A percentile compares a stretch with the other conserved stretches of the same genome.
Conservation (phyloP, 352 stramenopile genomes). For the Pythium apleroticum region DNA sequence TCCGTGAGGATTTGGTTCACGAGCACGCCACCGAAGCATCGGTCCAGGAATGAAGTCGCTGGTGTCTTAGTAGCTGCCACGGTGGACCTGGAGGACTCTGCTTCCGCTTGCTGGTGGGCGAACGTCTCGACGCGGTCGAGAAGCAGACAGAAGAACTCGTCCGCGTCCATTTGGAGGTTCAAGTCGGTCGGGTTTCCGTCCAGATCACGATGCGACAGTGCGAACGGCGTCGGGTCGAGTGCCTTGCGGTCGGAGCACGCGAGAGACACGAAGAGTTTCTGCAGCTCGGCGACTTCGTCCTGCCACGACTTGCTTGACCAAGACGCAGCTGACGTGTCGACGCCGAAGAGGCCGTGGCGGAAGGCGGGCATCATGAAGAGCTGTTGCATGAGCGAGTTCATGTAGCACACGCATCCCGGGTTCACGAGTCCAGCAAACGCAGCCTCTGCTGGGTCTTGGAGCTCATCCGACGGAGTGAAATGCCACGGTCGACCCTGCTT, state of each 20-base stretch:
- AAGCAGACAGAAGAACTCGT: conserved; percentile 81
- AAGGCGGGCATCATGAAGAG: conserved; percentile 88
- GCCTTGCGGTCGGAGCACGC: conserved; percentile 42
- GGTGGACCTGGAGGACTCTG: not conserved
- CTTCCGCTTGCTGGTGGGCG: not conserved
- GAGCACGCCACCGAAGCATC: conserved; percentile 71
- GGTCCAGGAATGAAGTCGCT: conserved; percentile 38
- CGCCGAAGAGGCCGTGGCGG: conserved; percentile 40
- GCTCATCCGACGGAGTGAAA: conserved; percentile 44
- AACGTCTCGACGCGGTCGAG: conserved; percentile 80
- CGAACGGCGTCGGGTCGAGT: conserved; percentile 66
- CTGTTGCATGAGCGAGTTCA: conserved; percentile 98
- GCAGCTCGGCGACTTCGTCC: conserved; percentile 64
- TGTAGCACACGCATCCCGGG: conserved; percentile 99
- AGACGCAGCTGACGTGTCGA: conserved; percentile 29
- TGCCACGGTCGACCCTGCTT: conserved; percentile 57
- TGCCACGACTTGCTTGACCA: conserved; percentile 27
- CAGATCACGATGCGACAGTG: conserved; percentile 63
- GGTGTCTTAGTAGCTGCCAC: not conserved
- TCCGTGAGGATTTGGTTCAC: conserved; percentile 86
- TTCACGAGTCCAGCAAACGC: conserved; percentile 92
- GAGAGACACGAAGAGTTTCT: conserved; percentile 68
- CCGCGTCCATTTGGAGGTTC: conserved; percentile 78
- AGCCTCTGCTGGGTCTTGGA: conserved; percentile 19
- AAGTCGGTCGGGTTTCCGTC: conserved; percentile 75